These are phyloP conservation scores for Sarocladium oryzae DNA, from an alignment of 2,329 filamentous ascomycete species.

Conservation along the genomic window DNA sequence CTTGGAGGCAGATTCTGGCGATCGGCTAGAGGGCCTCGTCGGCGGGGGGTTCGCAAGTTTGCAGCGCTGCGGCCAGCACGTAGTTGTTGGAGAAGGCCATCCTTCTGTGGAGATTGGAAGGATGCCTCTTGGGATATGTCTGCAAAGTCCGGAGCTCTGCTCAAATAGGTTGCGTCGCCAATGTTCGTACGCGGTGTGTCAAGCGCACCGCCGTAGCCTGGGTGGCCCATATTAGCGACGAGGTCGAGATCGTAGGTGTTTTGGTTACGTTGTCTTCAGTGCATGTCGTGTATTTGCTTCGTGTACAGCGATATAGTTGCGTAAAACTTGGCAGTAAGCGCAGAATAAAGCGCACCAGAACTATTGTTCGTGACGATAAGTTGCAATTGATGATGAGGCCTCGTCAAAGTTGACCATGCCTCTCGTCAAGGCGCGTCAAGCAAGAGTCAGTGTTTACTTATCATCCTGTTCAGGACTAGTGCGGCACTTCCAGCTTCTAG, in stretches of 20 bases:
- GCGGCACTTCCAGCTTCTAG: background rate
- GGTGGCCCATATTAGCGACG: constrained; percentile 51
- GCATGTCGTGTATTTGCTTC: background rate
- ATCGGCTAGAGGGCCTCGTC: constrained; percentile 62
- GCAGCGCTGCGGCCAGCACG: constrained; percentile 46
- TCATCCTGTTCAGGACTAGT: constrained; percentile 28
- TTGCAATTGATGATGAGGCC: background rate
- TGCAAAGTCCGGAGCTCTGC: constrained; percentile 58
- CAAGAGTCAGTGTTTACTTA: constrained; percentile 34
- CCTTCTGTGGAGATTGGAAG: constrained; percentile 72
- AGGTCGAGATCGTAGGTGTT: constrained; percentile 4
- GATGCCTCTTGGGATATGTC: constrained; percentile 85
- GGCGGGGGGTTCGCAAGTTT: constrained; percentile 65
- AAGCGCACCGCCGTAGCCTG: constrained; percentile 57
- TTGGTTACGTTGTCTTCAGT: constrained; percentile 7
- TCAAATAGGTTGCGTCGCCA: constrained; percentile 78
- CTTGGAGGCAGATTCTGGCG: constrained; percentile 63
- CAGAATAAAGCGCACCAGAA: too few relatives aligned
- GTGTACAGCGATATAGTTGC: background rate
- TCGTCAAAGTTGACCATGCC: constrained; percentile 5
- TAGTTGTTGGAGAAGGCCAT: constrained; percentile 13
- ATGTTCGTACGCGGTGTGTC: constrained; percentile 82
- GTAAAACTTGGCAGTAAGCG: background rate
- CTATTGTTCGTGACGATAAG: background rate
- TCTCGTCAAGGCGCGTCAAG: background rate